These are phyloP conservation scores for Penicillium psychrofluorescens DNA, from an alignment of 495 filamentous ascomycete species.

Conservation along the genomic window DNA sequence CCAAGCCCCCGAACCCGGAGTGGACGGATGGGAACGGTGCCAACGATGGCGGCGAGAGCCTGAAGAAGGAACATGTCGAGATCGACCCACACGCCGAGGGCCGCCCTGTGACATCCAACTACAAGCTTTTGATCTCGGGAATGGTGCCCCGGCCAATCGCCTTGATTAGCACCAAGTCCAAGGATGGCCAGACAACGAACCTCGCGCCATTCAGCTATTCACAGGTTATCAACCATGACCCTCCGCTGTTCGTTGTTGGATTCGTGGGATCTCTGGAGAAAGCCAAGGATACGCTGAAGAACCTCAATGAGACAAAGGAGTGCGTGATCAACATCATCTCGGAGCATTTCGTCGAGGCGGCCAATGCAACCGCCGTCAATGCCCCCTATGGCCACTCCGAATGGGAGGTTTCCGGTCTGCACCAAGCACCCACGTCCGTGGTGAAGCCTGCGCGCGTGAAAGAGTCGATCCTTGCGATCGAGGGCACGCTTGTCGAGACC, in stretches of 20 bases:
- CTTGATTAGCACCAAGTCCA: slow-evolving; percentile 52
- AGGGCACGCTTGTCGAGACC: slow-evolving; percentile 66
- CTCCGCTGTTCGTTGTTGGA: slow-evolving; percentile 81
- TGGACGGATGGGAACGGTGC: slow-evolving; percentile 78
- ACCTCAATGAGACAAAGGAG: slow-evolving; percentile 64
- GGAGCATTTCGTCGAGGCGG: slow-evolving; percentile 81
- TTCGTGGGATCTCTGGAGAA: slow-evolving; percentile 46
- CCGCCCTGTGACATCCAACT: slow-evolving; percentile 65
- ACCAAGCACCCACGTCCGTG: slow-evolving; percentile 55
- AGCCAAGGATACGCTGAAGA: slow-evolving; percentile 71
- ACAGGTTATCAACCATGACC: slow-evolving; percentile 78
- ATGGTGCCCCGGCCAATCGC: slow-evolving; percentile 78
- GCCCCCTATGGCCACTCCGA: slow-evolving; percentile 72
- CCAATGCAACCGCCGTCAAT: slow-evolving; percentile 72
- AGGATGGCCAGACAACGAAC: slow-evolving; percentile 58
- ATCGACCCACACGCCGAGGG: slow-evolving; percentile 77
- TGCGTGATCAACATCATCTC: slow-evolving; percentile 80
- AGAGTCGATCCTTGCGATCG: slow-evolving; percentile 76
- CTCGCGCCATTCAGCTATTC: slow-evolving; percentile 86
- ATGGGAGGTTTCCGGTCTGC: slow-evolving; percentile 74
- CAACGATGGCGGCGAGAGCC: slow-evolving; percentile 50
- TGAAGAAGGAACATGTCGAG: slow-evolving; percentile 57
- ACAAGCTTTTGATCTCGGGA: slow-evolving; percentile 85
- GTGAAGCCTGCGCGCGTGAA: slow-evolving; percentile 69
- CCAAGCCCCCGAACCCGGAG: slow-evolving; percentile 62